These are phyloP conservation scores for Barnettozyma pratensis DNA, from an alignment of 805 yeast genomes.

Conservation along the genomic window DNA sequence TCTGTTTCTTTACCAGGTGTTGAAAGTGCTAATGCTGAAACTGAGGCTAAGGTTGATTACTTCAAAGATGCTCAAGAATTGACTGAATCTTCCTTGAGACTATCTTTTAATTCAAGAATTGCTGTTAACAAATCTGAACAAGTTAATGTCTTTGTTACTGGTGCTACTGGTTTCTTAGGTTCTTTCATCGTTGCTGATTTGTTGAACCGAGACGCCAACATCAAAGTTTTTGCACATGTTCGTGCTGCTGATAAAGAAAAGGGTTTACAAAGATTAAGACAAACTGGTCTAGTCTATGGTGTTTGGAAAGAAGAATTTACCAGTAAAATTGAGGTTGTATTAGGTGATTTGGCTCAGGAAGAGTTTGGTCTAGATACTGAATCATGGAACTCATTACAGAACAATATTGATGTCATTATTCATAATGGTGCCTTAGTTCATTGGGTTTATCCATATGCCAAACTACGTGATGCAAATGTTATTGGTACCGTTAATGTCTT, in stretches of 20 bases:
- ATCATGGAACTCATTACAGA: constrained; percentile 54
- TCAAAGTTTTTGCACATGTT: constrained; percentile 81
- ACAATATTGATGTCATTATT: constrained; percentile 70
- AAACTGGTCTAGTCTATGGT: constrained; percentile 79
- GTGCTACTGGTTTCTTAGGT: constrained; percentile 95
- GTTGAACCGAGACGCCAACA: constrained; percentile 47
- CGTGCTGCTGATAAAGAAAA: constrained; percentile 67
- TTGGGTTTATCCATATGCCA: constrained; percentile 95
- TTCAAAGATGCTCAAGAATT: constrained; percentile 67
- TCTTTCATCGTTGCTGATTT: constrained; percentile 80
- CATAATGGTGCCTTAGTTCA: constrained; percentile 98
- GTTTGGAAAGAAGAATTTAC: constrained; percentile 50
- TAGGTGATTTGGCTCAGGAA: constrained; percentile 75
- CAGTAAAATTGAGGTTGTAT: constrained; percentile 57
- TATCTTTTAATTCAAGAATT: constrained; percentile 40
- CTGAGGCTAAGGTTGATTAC: constrained; percentile 40
- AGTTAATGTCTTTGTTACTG: constrained; percentile 79
- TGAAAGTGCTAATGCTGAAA: constrained; percentile 23
- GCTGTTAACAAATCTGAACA: constrained; percentile 31
- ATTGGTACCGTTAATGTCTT: constrained; percentile 80
- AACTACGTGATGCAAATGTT: constrained; percentile 90
- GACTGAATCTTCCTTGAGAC: constrained; percentile 34
- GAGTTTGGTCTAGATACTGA: constrained; percentile 61
- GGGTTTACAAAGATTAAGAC: constrained; percentile 72
- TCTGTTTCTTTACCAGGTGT: constrained; percentile 38